A percentile compares a stretch with the other conserved stretches of the same genome.
Evolutionary conservation across 495 filamentous ascomycete genomes (phyloP).

Genomic region (Penicillium lividum): DNA sequence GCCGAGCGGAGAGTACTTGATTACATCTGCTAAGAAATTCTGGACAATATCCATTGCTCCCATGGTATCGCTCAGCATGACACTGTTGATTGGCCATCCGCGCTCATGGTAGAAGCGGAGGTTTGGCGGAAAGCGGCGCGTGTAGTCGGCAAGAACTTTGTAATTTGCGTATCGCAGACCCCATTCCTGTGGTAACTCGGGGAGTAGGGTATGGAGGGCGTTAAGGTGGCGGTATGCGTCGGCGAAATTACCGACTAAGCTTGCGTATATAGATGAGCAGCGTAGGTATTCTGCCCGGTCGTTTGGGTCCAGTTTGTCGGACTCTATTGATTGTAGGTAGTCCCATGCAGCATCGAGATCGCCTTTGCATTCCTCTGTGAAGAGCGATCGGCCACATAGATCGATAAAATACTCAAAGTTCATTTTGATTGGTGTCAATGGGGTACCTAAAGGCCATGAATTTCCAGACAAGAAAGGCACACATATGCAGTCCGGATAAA

Average conservation of each 20-base stretch:
- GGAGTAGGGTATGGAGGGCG: constrained; percentile 12
- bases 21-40: constrained; percentile 13
- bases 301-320: constrained; percentile 1
- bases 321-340: constrained; percentile 10
- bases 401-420: constrained; percentile 20
- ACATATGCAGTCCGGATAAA: not conserved
- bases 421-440: too few species aligned
- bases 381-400: constrained; percentile 25
- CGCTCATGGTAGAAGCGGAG: constrained; percentile 28
- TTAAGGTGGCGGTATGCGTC: constrained; percentile 22
- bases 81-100: constrained; percentile 13
- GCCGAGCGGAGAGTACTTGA: constrained; percentile 4
- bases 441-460: too few species aligned
- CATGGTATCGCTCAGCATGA: constrained; percentile 17
- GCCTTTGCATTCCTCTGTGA: constrained; percentile 27
- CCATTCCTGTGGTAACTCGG: constrained; percentile 24
- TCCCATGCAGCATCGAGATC: constrained; percentile 22
- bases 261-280: constrained; percentile 19
- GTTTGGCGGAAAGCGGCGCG: constrained; percentile 22
- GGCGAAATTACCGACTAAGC: constrained; percentile 21
- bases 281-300: constrained; percentile 22
- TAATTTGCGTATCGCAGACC: constrained; percentile 27
- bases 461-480: too few species aligned
- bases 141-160: constrained; percentile 24
- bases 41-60: constrained; percentile 14